Evolutionary conservation across 805 yeast species (phyloP).

Genomic region (Wickerhamiella siamensis): DNA sequence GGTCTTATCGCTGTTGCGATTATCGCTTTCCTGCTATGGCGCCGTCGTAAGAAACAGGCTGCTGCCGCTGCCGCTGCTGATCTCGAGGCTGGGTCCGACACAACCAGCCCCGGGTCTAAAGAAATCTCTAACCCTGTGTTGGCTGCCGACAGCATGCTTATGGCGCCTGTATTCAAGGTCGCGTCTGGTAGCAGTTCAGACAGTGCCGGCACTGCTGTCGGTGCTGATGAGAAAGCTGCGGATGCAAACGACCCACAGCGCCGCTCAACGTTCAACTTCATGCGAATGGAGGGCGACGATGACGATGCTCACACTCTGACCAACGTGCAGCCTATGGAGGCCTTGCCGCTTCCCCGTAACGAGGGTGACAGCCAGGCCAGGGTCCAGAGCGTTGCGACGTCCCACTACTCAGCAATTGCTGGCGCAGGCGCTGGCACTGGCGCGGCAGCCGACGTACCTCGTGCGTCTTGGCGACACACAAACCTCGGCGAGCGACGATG

Average conservation of each 20-base stretch:
- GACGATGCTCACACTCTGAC: slow-evolving; percentile 1
- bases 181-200: slow-evolving; percentile 8
- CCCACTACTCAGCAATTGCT: slow-evolving; percentile 1
- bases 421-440: slow-evolving; percentile 1
- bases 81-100: slow-evolving; percentile 4
- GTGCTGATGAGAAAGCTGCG: slow-evolving; percentile 11
- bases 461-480: slow-evolving; percentile 48
- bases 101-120: slow-evolving; percentile 5
- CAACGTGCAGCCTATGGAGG: neutral
- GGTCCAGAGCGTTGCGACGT: neutral
- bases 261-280: slow-evolving; percentile 24
- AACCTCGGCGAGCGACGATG: slow-evolving; percentile 25
- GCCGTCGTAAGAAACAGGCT: slow-evolving; percentile 27
- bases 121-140: slow-evolving; percentile 17
- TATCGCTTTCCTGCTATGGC: slow-evolving; percentile 35
- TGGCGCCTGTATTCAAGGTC: slow-evolving; percentile 20
- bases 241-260: slow-evolving; percentile 26
- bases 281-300: slow-evolving; percentile 25
- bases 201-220: slow-evolving; percentile 7
- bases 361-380: too few relatives aligned
- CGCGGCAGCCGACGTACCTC: slow-evolving; percentile 21
- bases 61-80: slow-evolving; percentile 19
- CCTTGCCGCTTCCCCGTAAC: neutral
- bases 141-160: slow-evolving; percentile 11
- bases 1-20: slow-evolving; percentile 34